Evolutionary conservation across 1,139 yeast genomes (phyloP).

Genomic region (Yamadazyma atlantica): DNA sequence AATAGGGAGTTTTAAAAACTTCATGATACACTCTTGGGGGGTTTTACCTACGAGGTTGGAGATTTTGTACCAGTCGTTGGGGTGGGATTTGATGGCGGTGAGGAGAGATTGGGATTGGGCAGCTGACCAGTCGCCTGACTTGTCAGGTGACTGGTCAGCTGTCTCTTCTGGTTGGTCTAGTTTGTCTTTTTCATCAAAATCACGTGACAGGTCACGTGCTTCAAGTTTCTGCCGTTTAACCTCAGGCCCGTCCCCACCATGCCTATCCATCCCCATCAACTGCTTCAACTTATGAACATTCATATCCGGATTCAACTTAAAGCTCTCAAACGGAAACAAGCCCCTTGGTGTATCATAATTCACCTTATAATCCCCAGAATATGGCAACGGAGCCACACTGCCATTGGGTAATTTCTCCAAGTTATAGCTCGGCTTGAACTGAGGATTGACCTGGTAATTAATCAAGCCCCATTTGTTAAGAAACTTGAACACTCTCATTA

Average conservation of each 20-base stretch:
- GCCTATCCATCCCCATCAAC: slow-evolving; percentile 26
- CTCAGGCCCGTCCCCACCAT: slow-evolving; percentile 4
- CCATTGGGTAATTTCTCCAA: slow-evolving; percentile 59
- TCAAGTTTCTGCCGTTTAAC: no score
- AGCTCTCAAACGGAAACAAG: slow-evolving; percentile 86
- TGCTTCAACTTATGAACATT: slow-evolving; percentile 59
- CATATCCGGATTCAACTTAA: slow-evolving; percentile 56
- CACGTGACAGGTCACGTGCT: no score
- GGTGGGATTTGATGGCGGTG: slow-evolving; percentile 58
- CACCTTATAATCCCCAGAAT: slow-evolving; percentile 66
- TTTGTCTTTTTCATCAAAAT: no score
- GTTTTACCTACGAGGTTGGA: slow-evolving; percentile 62
- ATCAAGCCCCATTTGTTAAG: slow-evolving; percentile 95
- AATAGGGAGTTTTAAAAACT: slow-evolving; percentile 77
- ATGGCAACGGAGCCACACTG: slow-evolving; percentile 51
- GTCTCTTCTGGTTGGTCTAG: slow-evolving; percentile 32
- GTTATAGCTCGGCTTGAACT: slow-evolving; percentile 60
- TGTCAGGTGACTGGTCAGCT: slow-evolving; percentile 67
- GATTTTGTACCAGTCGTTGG: slow-evolving; percentile 74
- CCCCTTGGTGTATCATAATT: slow-evolving; percentile 93
- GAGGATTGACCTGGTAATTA: slow-evolving; percentile 85
- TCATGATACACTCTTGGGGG: slow-evolving; percentile 77
- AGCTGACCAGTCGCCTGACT: slow-evolving; percentile 66
- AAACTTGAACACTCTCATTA: slow-evolving; percentile 87
- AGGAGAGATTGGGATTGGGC: slow-evolving; percentile 59